Evolutionary conservation across 2,329 filamentous ascomycete genomes (phyloP).

Genomic region (Cercospora janseana): DNA sequence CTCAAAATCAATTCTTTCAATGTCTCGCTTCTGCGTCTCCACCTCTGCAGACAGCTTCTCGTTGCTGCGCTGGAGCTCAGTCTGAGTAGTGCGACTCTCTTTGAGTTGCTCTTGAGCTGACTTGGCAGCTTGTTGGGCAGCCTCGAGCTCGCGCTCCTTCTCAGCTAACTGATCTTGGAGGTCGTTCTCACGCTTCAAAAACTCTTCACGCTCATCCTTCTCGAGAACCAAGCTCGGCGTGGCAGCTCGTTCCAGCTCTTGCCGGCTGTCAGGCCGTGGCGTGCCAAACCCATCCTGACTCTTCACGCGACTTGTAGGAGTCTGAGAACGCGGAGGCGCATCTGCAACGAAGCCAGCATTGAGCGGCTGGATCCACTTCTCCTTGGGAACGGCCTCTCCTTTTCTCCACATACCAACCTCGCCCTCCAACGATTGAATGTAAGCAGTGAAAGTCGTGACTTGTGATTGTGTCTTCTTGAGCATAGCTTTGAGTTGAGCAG

Average conservation of each 20-base stretch:
- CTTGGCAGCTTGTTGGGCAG: constrained; percentile 74
- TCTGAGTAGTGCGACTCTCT: constrained; percentile 81
- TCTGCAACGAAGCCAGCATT: constrained; percentile 47
- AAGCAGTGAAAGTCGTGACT: constrained; percentile 82
- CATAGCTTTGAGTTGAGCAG: constrained; percentile 87
- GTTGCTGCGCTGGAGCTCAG: constrained; percentile 82
- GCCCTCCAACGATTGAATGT: constrained; percentile 77
- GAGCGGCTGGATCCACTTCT: constrained; percentile 75
- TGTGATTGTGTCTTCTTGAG: constrained; percentile 91
- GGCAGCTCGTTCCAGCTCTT: constrained; percentile 73
- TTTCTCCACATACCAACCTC: constrained; percentile 85
- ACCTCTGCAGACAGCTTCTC: constrained; percentile 81
- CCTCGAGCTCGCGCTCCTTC: constrained; percentile 77
- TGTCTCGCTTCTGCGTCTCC: constrained; percentile 93
- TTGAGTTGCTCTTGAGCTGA: constrained; percentile 83
- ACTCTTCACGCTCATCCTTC: constrained; percentile 96
- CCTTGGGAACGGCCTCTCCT: constrained; percentile 84
- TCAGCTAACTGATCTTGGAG: constrained; percentile 95
- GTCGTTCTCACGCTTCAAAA: constrained; percentile 90
- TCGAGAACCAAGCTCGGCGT: constrained; percentile 87
- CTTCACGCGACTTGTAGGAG: constrained; percentile 55
- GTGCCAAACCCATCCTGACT: constrained; percentile 50
- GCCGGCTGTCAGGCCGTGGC: constrained; percentile 60
- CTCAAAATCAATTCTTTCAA: constrained; percentile 93
- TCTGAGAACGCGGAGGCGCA: constrained; percentile 56